phyloP scores from a whole-genome alignment of 768 basidiomycete genomes.

The Cystobasidium tubakii region DNA sequence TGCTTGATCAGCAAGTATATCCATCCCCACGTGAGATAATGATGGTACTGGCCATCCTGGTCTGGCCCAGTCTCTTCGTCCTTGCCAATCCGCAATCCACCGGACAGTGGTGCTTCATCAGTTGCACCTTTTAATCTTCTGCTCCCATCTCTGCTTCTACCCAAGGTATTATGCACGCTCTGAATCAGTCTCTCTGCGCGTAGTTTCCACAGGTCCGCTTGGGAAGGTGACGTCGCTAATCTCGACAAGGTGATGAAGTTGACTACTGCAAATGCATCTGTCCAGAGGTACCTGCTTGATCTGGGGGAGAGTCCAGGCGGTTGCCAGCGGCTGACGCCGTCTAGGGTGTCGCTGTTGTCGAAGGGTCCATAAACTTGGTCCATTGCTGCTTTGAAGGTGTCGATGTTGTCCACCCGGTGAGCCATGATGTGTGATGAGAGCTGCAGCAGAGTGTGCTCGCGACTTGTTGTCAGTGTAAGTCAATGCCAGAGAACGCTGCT shows the following conservation, averaged over 20 bases:
- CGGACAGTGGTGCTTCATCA: conserved; percentile 46
- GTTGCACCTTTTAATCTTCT: conserved; percentile 45
- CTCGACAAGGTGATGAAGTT: conserved; percentile 46
- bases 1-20: background rate
- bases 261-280: conserved; percentile 49
- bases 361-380: background rate
- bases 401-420: background rate
- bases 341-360: background rate
- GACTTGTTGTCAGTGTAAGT: too few relatives aligned
- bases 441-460: too few relatives aligned
- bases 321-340: background rate
- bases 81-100: conserved; percentile 48
- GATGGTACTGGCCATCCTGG: conserved; percentile 47
- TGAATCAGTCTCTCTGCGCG: conserved; percentile 46
- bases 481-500: too few relatives aligned
- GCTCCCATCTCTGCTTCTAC: background rate
- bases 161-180: conserved; percentile 46
- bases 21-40: conserved; percentile 8
- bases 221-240: conserved; percentile 29
- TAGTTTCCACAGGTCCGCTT: conserved; percentile 40
- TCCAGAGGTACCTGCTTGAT: conserved; percentile 49
- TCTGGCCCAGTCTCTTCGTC: conserved; percentile 45
- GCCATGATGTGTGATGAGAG: background rate
- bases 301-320: conserved; percentile 44
- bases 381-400: conserved; percentile 9